Base-by-base conservation (phyloP, 805 yeast species). In the Candida argentea region DNA sequence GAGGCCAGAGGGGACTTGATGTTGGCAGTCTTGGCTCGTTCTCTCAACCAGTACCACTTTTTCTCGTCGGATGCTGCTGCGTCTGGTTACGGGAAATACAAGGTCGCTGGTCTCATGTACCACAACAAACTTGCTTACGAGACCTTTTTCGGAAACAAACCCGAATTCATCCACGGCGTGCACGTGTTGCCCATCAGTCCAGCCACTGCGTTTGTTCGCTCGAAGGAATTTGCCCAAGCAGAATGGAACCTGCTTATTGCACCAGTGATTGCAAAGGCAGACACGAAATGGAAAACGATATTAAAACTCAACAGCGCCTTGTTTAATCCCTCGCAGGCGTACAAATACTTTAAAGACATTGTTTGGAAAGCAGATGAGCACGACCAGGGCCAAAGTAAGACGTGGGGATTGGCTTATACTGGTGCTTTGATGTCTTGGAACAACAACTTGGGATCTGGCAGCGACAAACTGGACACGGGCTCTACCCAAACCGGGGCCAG, bases 251-350 rank as follows among this genome's bases (percentile, higher is more conserved):
- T 39, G 15, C 38, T 37, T 16, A 34, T 48, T 16, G 20, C 42
- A 7, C 25, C 48, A 1, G 45, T 71, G 15, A 59, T 67, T 12
- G 60, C 44, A 16, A 37, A 42, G 2, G 54, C 75, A 5, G 57
- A 65, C n/a, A 68, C 61, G 35, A 72, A 73, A 7, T 80, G 89
- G 91, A 62, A 64, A 22, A 85, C 89, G 14, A 66, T 66, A 15
- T 39, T 65, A 32, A 50, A 52, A 48, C 42, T 64, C 26, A 65
- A 68, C 39, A 54, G 55, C 24, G 74, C 73, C 1, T 39, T 67
- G 25, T 48, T 42, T 32, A 69, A 69, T 35, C 64, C 73, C 1
- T 28, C 31, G 14, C 27, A 44, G 1, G 50, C 73, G 0, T 67
- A 65, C 46, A 40, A 39, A 1, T 68, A 65, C 41, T 70, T 69